Percentiles rank a stretch among this genome's conserved stretches.
Conservation (phyloP, 192 early-diverging fungal genomes). For the Coemansia sp. region DNA sequence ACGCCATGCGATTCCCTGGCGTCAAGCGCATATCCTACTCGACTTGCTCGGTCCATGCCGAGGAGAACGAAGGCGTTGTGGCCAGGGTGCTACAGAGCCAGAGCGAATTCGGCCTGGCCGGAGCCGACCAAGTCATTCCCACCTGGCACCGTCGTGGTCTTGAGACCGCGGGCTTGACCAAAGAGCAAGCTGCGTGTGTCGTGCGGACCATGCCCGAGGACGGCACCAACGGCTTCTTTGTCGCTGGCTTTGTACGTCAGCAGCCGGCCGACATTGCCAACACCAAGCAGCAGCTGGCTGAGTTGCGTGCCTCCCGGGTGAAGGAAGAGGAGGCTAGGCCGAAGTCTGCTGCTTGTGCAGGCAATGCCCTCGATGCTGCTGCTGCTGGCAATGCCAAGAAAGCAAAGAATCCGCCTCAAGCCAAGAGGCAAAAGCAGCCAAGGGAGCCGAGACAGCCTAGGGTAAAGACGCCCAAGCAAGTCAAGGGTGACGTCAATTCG, state of each 20-base stretch:
- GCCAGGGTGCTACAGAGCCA: conserved; percentile 62
- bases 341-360: background rate
- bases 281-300: conserved; percentile 17
- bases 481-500: background rate
- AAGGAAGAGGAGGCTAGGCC: background rate
- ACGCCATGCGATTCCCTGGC: conserved; percentile 85
- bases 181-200: conserved; percentile 62
- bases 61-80: conserved; percentile 97
- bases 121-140: conserved; percentile 66
- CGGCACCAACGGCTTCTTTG: conserved; percentile 95
- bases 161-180: conserved; percentile 25
- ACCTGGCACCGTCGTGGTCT: conserved; percentile 83
- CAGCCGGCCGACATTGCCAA: conserved; percentile 23
- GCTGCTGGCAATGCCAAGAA: background rate
- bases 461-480: background rate
- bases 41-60: conserved; percentile 90
- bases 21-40: conserved; percentile 92
- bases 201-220: conserved; percentile 84
- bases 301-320: background rate
- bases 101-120: conserved; percentile 60
- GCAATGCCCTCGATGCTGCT: background rate
- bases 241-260: conserved; percentile 78
- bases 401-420: background rate
- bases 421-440: conserved; percentile 2
- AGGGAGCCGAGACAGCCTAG: conserved; percentile 1